Evolutionary conservation across 805 yeast species (phyloP).

Genomic region (Millerozyma acaciae): DNA sequence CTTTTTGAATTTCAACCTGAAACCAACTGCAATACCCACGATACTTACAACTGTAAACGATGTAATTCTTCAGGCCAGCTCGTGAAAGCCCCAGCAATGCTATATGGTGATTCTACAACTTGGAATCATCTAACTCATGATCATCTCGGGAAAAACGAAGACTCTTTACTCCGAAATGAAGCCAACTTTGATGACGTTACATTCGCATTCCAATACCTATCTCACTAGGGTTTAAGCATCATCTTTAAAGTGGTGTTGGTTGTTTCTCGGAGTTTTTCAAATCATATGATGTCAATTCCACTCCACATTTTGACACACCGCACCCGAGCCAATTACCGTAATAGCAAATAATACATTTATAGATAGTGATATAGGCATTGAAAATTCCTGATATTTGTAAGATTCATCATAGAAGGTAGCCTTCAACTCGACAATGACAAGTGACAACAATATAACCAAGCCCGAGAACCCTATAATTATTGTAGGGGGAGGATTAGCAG

Average conservation of each 20-base stretch:
- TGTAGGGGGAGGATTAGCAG: constrained; percentile 67
- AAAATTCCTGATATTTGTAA: too few species aligned
- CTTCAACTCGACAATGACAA: too few species aligned
- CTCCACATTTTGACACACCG: constrained; percentile 4
- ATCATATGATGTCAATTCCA: too few species aligned
- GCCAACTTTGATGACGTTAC: constrained; percentile 63
- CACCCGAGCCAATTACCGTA: constrained; percentile 1
- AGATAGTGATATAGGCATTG: neutral
- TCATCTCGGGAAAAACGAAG: constrained; percentile 64
- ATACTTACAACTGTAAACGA: constrained; percentile 82
- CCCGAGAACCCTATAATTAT: constrained; percentile 44
- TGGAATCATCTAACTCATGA: constrained; percentile 87
- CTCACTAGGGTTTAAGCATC: constrained; percentile 53
- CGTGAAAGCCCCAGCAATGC: constrained; percentile 73
- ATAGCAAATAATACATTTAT: constrained; percentile 1
- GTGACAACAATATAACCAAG: too few species aligned
- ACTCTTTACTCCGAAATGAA: constrained; percentile 74
- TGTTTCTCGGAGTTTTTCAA: too few species aligned
- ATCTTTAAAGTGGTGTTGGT: too few species aligned
- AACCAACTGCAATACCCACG: constrained; percentile 87
- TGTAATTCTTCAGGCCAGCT: constrained; percentile 56
- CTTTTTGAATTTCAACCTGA: constrained; percentile 66
- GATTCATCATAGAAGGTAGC: too few species aligned
- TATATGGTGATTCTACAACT: constrained; percentile 95
- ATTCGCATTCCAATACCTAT: constrained; percentile 89